Evolutionary conservation across 2,329 filamentous ascomycete genomes (phyloP), one percentile per base, ranked within the genome.

Genomic region (Sporothrix mexicana): DNA sequence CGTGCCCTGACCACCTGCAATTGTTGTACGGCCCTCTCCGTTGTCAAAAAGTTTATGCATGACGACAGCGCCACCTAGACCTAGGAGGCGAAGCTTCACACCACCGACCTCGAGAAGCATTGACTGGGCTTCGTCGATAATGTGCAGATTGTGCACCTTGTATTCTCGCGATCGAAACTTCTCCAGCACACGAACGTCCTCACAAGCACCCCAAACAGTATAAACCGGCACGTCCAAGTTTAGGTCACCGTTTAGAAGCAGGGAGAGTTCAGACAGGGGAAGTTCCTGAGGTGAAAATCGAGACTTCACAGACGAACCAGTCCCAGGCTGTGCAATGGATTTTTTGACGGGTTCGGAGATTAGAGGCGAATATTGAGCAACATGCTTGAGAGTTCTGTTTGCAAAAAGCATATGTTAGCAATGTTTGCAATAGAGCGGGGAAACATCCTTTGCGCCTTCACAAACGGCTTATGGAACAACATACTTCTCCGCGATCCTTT

Each of bases 41-140:
- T 99, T 99, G 82, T 99, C 96, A 79, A 99, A 99, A 20, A 99
- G 89, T 87, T 99, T 99, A 87, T 99, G 96, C 94, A 99, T 99
- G 74, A 99, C 96, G 5, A 99, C 95, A 7, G 96, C 96, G 78
- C 96, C 96, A 76, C 96, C 96, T 47, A 99, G 87, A 75, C 96
- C 96, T 43, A 99, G 89, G 68, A 99, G 88, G 79, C 96, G 93
- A 76, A 99, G 90, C 88, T 98, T 98, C 72, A 99, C 94, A 73
- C 96, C 96, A 72, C 95, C 96, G 74, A 98, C 87, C 83, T 99
- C 96, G 73, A 99, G 88, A 77, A 99, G 86, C 86, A 97, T 93
- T 51, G 96, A 98, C 81, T 95, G 95, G 70, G 96, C 95, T 85
- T 99, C 96, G 77, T 99, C 96, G 78, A 99, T 98, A 80, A 99